Percentiles rank a stretch among this genome's conserved stretches.
Evolutionary conservation across 1,284 basidiomycete genomes (phyloP).

Genomic region (Apiotrichum sp.): DNA sequence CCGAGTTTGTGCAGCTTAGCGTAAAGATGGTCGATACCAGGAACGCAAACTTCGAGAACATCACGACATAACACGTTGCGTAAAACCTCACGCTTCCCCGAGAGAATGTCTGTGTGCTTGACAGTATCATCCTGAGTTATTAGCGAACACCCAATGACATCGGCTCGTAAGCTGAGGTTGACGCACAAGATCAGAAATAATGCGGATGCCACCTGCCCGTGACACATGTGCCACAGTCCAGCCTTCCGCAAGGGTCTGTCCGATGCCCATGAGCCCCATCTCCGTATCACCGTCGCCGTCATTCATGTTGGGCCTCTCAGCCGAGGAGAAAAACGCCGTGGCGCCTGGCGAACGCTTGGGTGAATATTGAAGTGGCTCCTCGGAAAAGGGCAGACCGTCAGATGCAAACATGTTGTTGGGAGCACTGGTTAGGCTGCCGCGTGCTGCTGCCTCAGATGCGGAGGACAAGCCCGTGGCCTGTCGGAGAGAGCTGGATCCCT

Average conservation of each 20-base stretch:
- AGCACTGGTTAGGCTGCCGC: neutral
- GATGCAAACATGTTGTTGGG: neutral
- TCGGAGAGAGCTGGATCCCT: conserved; percentile 3
- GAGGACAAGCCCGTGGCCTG: neutral
- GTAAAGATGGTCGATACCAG: conserved; percentile 83
- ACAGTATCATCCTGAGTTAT: conserved; percentile 70
- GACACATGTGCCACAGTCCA: conserved; percentile 22
- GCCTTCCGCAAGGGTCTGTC: conserved; percentile 16
- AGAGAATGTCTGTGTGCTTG: conserved; percentile 67
- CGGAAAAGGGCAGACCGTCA: too few species aligned
- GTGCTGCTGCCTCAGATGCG: neutral
- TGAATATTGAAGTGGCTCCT: neutral
- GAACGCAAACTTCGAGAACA: conserved; percentile 68
- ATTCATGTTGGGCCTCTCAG: conserved; percentile 14
- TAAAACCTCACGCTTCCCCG: conserved; percentile 68
- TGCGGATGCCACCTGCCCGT: conserved; percentile 51
- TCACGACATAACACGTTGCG: conserved; percentile 51
- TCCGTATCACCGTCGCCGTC: conserved; percentile 17
- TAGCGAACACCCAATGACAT: neutral
- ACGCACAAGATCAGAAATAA: conserved; percentile 73
- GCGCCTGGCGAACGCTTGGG: conserved; percentile 2
- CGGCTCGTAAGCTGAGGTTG: neutral
- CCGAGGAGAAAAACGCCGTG: conserved; percentile 8
- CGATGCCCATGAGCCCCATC: conserved; percentile 22
- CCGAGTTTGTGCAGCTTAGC: conserved; percentile 56